Conservation (phyloP, 2,329 filamentous ascomycete species). For the Exophiala sp. region DNA sequence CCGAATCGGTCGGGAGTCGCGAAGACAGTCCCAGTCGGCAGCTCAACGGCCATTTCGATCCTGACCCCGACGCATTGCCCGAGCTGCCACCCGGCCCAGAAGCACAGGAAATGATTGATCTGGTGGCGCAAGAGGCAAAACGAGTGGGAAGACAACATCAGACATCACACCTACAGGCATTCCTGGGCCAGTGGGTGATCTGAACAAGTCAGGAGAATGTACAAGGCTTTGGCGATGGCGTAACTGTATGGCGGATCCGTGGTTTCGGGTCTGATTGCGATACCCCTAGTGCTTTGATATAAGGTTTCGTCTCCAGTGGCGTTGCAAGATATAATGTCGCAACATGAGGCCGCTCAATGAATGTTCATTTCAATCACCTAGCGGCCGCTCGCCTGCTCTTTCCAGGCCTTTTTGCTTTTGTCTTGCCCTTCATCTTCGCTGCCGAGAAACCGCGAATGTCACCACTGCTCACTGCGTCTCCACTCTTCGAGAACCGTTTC, state of each 20-base stretch:
- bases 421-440: constrained; percentile 64
- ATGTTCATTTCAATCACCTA: constrained; percentile 6
- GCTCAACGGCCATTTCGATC: constrained; percentile 27
- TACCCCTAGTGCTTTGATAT: constrained; percentile 21
- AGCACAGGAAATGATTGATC: constrained; percentile 28
- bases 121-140: constrained; percentile 26
- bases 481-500: constrained; percentile 86
- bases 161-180: constrained; percentile 25
- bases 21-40: constrained; percentile 29
- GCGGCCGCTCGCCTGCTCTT: constrained; percentile 44
- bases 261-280: constrained; percentile 19
- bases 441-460: constrained; percentile 75
- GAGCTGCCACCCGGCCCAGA: constrained; percentile 27
- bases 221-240: too few relatives aligned
- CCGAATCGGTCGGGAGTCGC: constrained; percentile 22
- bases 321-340: not conserved
- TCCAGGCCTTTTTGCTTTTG: constrained; percentile 42
- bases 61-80: constrained; percentile 20
- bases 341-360: not conserved
- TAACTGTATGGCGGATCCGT: constrained; percentile 6
- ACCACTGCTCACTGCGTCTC: constrained; percentile 73
- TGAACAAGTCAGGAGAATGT: constrained; percentile 2
- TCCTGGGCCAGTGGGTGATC: constrained; percentile 26
- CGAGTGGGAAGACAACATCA: constrained; percentile 28
- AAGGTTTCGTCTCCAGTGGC: not conserved